Evolutionary conservation across 148 eudicot species (phyloP).

Genomic region (Cornus kousa): DNA sequence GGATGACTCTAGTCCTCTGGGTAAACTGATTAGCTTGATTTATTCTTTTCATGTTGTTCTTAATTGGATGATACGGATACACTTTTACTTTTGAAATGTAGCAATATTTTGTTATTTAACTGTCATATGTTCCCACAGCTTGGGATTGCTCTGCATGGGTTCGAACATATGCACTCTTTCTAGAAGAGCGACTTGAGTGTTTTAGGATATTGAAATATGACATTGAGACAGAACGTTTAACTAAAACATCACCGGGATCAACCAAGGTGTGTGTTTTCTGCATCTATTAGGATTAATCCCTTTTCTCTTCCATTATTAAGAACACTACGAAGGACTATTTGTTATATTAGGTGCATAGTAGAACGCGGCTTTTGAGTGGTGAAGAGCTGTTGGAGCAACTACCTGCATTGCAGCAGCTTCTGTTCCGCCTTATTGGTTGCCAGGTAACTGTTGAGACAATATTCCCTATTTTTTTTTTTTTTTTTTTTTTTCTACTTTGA

Average conservation of each 20-base stretch:
- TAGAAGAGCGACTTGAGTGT: slow-evolving; percentile 94
- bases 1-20: slow-evolving; percentile 93
- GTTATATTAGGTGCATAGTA: slow-evolving; percentile 59
- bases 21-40: slow-evolving; percentile 25
- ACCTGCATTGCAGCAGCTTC: slow-evolving; percentile 89
- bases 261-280: slow-evolving; percentile 47
- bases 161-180: slow-evolving; percentile 83
- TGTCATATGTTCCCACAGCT: slow-evolving; percentile 37
- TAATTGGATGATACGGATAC: background rate
- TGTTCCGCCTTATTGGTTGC: slow-evolving; percentile 76
- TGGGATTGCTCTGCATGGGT: slow-evolving; percentile 99
- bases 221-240: slow-evolving; percentile 71
- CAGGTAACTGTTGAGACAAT: slow-evolving; percentile 44
- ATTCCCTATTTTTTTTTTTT: too few relatives aligned
- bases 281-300: background rate
- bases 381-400: slow-evolving; percentile 85
- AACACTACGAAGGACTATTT: background rate
- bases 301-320: background rate
- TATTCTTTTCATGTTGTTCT: background rate
- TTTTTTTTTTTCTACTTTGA: too few relatives aligned
- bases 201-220: slow-evolving; percentile 74
- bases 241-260: slow-evolving; percentile 67
- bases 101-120: background rate
- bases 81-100: background rate
- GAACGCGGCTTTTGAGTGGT: slow-evolving; percentile 66